These are phyloP conservation scores for Nannizziopsis arthrosporioides DNA, from an alignment of 2,329 filamentous ascomycete genomes.

Conservation along the genomic window DNA sequence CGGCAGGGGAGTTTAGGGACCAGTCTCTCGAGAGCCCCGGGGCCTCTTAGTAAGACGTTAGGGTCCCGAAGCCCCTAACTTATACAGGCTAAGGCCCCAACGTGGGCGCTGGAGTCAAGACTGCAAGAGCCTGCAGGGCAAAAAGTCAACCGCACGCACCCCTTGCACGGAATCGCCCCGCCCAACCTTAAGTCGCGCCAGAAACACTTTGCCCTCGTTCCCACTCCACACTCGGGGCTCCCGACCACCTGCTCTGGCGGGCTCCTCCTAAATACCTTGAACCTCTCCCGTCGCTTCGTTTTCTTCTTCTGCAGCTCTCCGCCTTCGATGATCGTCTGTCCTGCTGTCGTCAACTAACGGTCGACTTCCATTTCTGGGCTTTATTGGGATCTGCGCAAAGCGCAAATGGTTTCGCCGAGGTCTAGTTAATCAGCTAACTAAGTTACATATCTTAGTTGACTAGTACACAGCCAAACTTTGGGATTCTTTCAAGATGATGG, in stretches of 20 bases:
- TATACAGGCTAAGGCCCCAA: too few relatives aligned
- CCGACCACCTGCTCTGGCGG: slow-evolving; percentile 1
- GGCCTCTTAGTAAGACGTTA: too few relatives aligned
- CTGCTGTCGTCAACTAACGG: too few relatives aligned
- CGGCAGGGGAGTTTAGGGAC: too few relatives aligned
- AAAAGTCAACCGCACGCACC: not conserved
- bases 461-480: not conserved
- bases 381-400: too few relatives aligned
- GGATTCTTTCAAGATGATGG: slow-evolving; percentile 27
- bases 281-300: slow-evolving; percentile 19
- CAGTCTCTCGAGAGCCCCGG: too few relatives aligned
- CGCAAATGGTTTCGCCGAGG: not conserved
- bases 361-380: too few relatives aligned
- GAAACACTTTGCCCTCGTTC: slow-evolving; percentile 7
- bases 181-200: slow-evolving; percentile 7
- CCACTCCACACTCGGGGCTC: slow-evolving; percentile 10
- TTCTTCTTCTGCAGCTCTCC: slow-evolving; percentile 15
- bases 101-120: too few relatives aligned
- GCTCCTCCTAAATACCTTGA: not conserved
- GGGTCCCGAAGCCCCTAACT: too few relatives aligned
- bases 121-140: not conserved
- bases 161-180: slow-evolving; percentile 6
- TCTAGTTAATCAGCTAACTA: not conserved
- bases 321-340: not conserved
- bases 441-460: not conserved